Conservation (phyloP, 2,329 filamentous ascomycete species). For the Cyclaneusma minus region DNA sequence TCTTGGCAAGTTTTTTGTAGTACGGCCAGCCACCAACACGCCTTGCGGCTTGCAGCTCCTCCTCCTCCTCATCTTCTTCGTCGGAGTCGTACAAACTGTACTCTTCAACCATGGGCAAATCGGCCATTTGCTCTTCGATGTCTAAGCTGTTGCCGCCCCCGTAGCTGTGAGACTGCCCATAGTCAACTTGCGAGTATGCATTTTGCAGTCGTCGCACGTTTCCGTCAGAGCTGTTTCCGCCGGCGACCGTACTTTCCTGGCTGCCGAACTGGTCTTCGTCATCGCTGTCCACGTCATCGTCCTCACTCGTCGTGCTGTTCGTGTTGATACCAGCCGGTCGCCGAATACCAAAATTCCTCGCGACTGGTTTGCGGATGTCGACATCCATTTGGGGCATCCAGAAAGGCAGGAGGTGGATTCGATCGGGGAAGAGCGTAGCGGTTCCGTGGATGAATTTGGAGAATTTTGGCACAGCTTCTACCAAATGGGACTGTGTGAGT, state of each 20-base stretch:
- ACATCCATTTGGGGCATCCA: slow-evolving; percentile 99
- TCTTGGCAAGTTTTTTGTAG: slow-evolving; percentile 40
- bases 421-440: slow-evolving; percentile 69
- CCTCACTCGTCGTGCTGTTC: slow-evolving; percentile 63
- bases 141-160: slow-evolving; percentile 43
- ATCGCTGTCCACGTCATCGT: slow-evolving; percentile 52
- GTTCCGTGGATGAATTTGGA: slow-evolving; percentile 98
- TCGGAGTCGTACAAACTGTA: slow-evolving; percentile 87
- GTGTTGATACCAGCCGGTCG: slow-evolving; percentile 60
- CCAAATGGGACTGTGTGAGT: slow-evolving; percentile 80
- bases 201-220: slow-evolving; percentile 8
- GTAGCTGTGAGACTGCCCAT: slow-evolving; percentile 10
- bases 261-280: slow-evolving; percentile 29
- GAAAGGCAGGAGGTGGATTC: slow-evolving; percentile 82
- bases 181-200: slow-evolving; percentile 9
- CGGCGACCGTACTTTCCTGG: slow-evolving; percentile 6
- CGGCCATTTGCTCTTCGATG: slow-evolving; percentile 67
- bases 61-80: slow-evolving; percentile 62
- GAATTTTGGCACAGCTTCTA: slow-evolving; percentile 98
- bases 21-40: slow-evolving; percentile 66
- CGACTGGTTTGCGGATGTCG: slow-evolving; percentile 86
- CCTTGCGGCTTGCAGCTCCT: slow-evolving; percentile 63
- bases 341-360: slow-evolving; percentile 81
- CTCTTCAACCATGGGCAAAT: slow-evolving; percentile 46
- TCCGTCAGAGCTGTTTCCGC: slow-evolving; percentile 8